Conservation (phyloP, 2,329 filamentous ascomycete genomes). For the Madurella mycetomatis region DNA sequence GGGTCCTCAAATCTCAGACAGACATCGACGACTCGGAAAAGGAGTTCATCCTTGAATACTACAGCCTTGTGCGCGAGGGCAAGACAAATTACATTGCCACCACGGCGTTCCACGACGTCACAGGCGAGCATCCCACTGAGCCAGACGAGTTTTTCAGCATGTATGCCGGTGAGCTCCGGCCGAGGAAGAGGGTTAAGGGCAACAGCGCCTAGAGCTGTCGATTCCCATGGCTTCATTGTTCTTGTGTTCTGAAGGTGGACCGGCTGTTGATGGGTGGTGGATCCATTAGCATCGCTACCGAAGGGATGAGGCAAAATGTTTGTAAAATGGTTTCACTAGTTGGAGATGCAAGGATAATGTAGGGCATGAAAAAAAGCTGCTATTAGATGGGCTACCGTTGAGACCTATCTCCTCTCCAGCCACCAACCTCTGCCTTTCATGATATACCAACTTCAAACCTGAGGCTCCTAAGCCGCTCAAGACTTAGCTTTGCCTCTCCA, state of each 20-base stretch:
- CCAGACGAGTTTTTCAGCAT: constrained; percentile 46
- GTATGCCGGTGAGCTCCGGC: constrained; percentile 38
- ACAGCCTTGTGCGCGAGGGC: constrained; percentile 47
- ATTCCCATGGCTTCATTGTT: too few species aligned
- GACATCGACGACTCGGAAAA: constrained; percentile 37
- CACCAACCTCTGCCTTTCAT: background rate
- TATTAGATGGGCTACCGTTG: too few species aligned
- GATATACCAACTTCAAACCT: too few species aligned
- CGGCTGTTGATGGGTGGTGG: too few species aligned
- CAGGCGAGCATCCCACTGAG: constrained; percentile 42
- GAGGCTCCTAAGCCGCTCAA: background rate
- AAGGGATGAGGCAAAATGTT: too few species aligned
- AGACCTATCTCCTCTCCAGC: background rate
- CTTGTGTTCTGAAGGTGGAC: too few species aligned
- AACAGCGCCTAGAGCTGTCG: constrained; percentile 2
- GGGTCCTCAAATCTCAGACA: constrained; percentile 34
- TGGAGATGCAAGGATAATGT: too few species aligned
- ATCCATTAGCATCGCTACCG: too few species aligned
- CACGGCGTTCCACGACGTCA: constrained; percentile 46
- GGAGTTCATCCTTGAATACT: constrained; percentile 48
- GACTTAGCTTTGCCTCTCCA: background rate
- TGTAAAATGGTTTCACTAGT: too few species aligned
- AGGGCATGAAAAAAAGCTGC: too few species aligned
- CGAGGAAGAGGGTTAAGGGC: constrained; percentile 32
- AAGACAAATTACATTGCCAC: constrained; percentile 53